Percentiles rank a stretch among this genome's conserved stretches.
Evolutionary conservation across 345 rosid genomes (phyloP).

Genomic region (Clarkia xantiana): DNA sequence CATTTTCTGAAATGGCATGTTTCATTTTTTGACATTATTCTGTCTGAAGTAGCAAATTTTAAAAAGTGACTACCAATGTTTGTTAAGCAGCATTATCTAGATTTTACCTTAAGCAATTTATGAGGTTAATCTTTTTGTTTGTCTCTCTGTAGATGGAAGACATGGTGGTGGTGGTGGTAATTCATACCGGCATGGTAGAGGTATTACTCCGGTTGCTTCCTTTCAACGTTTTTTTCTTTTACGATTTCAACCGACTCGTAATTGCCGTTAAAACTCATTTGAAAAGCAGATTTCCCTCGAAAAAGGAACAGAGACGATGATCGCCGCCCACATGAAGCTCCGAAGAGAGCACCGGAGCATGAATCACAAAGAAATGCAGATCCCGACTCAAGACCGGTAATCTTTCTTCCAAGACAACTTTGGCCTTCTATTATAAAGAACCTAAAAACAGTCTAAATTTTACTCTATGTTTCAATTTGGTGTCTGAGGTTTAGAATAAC

Average conservation of each 20-base stretch:
- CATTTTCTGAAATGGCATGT: no score
- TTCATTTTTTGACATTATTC: no score
- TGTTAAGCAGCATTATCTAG: no score
- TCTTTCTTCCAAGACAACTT: not conserved
- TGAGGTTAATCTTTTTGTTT: not conserved
- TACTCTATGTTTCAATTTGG: no score
- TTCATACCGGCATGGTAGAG: slow-evolving; percentile 54
- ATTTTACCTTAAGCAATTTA: not conserved
- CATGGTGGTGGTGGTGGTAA: slow-evolving; percentile 57
- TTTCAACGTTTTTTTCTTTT: not conserved
- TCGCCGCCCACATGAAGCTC: slow-evolving; percentile 39
- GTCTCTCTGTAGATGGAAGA: slow-evolving; percentile 56
- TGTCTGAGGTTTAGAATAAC: no score
- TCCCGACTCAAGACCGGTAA: slow-evolving; percentile 62
- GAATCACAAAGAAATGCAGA: slow-evolving; percentile 53
- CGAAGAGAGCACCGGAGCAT: slow-evolving; percentile 55
- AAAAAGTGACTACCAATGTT: no score
- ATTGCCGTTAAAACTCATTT: slow-evolving; percentile 5
- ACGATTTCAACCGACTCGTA: not conserved
- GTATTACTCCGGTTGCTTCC: slow-evolving; percentile 13
- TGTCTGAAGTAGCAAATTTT: no score
- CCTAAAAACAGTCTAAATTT: no score
- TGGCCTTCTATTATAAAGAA: no score
- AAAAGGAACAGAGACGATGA: slow-evolving; percentile 86
- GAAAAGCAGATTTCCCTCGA: slow-evolving; percentile 49